phyloP scores from a whole-genome alignment of 306 rosid genomes.

The Oemleria cerasiformis region DNA sequence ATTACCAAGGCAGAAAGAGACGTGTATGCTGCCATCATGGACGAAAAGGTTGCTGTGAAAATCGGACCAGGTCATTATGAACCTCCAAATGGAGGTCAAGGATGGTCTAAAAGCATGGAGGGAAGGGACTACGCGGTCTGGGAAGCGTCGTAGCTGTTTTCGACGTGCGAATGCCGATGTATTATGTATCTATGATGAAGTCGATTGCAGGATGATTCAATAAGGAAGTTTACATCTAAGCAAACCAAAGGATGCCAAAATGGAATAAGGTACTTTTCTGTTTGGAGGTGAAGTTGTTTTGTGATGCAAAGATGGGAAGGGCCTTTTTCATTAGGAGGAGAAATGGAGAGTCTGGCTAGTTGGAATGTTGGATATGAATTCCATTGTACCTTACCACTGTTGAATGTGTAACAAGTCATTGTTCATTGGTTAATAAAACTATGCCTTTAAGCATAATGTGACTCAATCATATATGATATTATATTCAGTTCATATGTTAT shows the following conservation, averaged over 20 bases:
- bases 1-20: conserved; percentile 80
- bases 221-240: not conserved
- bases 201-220: not conserved
- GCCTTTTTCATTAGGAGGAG: too few relatives aligned
- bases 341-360: too few relatives aligned
- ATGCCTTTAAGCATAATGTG: too few relatives aligned
- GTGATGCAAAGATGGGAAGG: not conserved
- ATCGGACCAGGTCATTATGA: conserved; percentile 93
- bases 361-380: not conserved
- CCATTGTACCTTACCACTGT: not conserved
- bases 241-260: conserved; percentile 1
- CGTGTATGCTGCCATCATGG: conserved; percentile 81
- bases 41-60: conserved; percentile 69
- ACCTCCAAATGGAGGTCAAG: conserved; percentile 55
- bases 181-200: conserved; percentile 19
- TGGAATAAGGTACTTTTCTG: conserved; percentile 9
- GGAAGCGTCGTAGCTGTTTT: conserved; percentile 48
- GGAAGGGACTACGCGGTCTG: conserved; percentile 88
- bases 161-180: too few relatives aligned
- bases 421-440: not conserved
- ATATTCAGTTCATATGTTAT: too few relatives aligned
- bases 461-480: too few relatives aligned
- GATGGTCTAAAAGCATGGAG: conserved; percentile 54
- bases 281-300: conserved; percentile 10
- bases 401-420: not conserved